A percentile compares a stretch with the other conserved stretches of the same genome.
These are phyloP conservation scores for Solanum chilense DNA, from an alignment of 257 asterid species.

Conservation along the genomic window DNA sequence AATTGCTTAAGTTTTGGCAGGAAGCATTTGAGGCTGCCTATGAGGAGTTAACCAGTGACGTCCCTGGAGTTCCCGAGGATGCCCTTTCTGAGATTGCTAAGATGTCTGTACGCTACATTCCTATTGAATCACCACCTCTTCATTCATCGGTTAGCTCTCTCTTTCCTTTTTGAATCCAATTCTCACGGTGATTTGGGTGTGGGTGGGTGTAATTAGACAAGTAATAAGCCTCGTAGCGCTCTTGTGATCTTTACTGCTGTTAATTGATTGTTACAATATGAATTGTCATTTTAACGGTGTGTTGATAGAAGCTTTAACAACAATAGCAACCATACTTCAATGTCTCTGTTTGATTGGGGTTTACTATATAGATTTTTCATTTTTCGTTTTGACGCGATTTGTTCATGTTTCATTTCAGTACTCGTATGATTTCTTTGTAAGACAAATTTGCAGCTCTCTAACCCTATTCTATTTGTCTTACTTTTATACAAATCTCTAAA, in stretches of 20 bases:
- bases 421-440: not conserved
- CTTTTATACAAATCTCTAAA: not conserved
- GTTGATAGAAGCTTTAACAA: not conserved
- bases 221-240: not conserved
- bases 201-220: not conserved
- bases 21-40: conserved; percentile 87
- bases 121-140: conserved; percentile 42
- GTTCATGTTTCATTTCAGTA: not conserved
- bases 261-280: not conserved
- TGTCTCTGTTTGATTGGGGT: not conserved
- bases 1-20: conserved; percentile 71
- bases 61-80: conserved; percentile 41
- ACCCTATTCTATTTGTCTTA: not conserved
- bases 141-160: conserved; percentile 46
- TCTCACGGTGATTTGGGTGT: not conserved
- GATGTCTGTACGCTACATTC: conserved; percentile 61
- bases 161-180: not conserved
- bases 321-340: not conserved
- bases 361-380: not conserved
- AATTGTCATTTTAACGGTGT: not conserved
- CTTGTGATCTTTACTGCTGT: not conserved
- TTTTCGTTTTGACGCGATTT: not conserved
- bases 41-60: conserved; percentile 73
- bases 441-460: not conserved
- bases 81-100: conserved; percentile 81